Conservation (phyloP, 805 yeast species). For the Debaryomyces prosopidis region DNA sequence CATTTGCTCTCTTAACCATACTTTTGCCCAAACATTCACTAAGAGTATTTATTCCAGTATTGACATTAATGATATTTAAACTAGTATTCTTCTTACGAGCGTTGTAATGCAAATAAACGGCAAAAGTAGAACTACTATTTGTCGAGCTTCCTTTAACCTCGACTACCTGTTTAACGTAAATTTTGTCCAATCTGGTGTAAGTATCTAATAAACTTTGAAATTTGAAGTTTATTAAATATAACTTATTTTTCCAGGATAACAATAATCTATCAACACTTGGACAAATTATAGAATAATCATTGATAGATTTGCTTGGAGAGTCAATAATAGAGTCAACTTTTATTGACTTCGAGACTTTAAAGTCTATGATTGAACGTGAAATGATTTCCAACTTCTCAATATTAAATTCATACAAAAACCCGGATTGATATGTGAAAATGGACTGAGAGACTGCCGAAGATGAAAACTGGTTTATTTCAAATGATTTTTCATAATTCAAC, state of each 20-base stretch:
- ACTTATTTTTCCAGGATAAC: conserved; percentile 37
- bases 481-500: conserved; percentile 19
- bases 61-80: conserved; percentile 47
- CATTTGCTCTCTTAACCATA: conserved; percentile 23
- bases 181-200: conserved; percentile 24
- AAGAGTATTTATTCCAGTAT: conserved; percentile 67
- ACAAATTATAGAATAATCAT: conserved; percentile 31
- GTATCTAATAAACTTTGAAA: conserved; percentile 41
- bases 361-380: conserved; percentile 23
- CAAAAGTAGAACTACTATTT: conserved; percentile 41
- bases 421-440: conserved; percentile 24
- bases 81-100: conserved; percentile 43
- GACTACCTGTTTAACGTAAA: conserved; percentile 27
- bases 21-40: conserved; percentile 72
- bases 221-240: conserved; percentile 46
- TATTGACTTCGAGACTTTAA: conserved; percentile 19
- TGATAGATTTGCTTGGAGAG: conserved; percentile 2
- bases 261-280: conserved; percentile 50
- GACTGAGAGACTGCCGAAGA: conserved; percentile 4
- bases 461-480: conserved; percentile 20
- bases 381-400: conserved; percentile 13
- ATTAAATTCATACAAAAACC: conserved; percentile 26
- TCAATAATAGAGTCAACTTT: conserved; percentile 18
- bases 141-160: conserved; percentile 45
- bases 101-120: conserved; percentile 41